Evolutionary conservation across 495 filamentous ascomycete species (phyloP), one percentile per base, ranked within the genome.

Genomic region (Tetracladium marchalianum): DNA sequence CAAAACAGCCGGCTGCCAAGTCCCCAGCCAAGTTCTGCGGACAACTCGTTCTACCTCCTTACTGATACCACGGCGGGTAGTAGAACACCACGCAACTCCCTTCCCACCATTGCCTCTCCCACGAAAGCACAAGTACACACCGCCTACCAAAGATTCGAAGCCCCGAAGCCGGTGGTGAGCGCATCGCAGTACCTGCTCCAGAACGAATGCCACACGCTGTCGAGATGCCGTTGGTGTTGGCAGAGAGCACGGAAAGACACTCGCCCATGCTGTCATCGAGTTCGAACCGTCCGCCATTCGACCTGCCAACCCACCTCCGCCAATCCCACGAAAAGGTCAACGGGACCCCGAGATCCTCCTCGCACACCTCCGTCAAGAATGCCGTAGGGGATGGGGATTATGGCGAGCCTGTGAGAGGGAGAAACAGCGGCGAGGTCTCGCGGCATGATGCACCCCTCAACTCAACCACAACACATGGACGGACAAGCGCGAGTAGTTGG

Each of bases 161-260:
- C 3, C 22, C 22, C 22, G n/a, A n/a, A 27, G 22, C 7, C 22
- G 7, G 3, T 27, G 22, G 22, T 27, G 7, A 7, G 22, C 22
- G 22, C 22, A 27, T 27, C 22, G 3, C 22, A 27, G 22, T 27
- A 27, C 22, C 22, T 7, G 22, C 22, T 27, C 22, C 22, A 27
- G 22, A 27, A 27, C 49, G 51, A 55, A 60, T 60, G 57, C 54
- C 52, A 52, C 54, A 58, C 54, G 43, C 45, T 43, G 48, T 52
- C 39, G 62, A 70, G 58, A 81, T 81, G 77, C 77, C 77, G 63
- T 75, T 73, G 47, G 74, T 77, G 60, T 39, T 77, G 60, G 62
- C 69, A 51, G 72, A 74, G 61, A 65, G 71, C 45, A 65, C 62
- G 54, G 64, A 64, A 50, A 27, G 22, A 27, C 22, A 27, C 22